Evolutionary conservation across 2,329 filamentous ascomycete genomes (phyloP).

Genomic region (Penicillium paneum): DNA sequence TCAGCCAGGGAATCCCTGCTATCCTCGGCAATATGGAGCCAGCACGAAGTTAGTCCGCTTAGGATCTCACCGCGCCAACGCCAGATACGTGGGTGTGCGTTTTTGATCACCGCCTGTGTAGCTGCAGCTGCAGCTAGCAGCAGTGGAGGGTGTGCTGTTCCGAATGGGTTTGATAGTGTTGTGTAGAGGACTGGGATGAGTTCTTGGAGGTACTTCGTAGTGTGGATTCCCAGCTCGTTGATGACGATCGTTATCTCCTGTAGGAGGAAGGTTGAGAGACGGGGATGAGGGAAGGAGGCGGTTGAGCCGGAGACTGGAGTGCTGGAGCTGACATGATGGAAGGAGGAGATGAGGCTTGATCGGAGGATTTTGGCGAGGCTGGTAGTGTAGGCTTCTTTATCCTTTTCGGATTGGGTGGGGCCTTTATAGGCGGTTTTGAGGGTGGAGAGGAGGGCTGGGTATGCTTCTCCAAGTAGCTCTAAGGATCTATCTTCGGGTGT

Average conservation of each 20-base stretch:
- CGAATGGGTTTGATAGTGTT: constrained; percentile 68
- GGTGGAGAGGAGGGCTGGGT: constrained; percentile 63
- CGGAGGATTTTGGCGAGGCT: constrained; percentile 30
- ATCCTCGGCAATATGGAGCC: constrained; percentile 53
- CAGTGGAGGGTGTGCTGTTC: constrained; percentile 52
- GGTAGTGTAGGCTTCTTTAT: constrained; percentile 24
- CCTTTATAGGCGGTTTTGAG: constrained; percentile 43
- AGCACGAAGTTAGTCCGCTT: constrained; percentile 60
- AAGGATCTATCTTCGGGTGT: constrained; percentile 71
- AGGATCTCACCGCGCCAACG: constrained; percentile 63
- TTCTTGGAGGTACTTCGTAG: constrained; percentile 51
- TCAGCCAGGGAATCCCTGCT: constrained; percentile 1
- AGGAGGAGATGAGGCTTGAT: constrained; percentile 38
- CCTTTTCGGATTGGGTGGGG: constrained; percentile 21
- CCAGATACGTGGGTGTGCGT: constrained; percentile 67
- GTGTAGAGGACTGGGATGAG: constrained; percentile 65
- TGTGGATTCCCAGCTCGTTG: constrained; percentile 36
- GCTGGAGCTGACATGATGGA: constrained; percentile 47
- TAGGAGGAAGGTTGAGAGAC: constrained; percentile 50
- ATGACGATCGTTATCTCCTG: constrained; percentile 28
- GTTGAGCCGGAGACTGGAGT: constrained; percentile 44
- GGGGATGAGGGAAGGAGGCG: constrained; percentile 41
- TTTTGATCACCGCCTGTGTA: constrained; percentile 57
- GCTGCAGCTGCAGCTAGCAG: constrained; percentile 54
- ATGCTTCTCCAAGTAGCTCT: constrained; percentile 61